Conservation (phyloP, 768 basidiomycete species). For the Phallus indusiatus region DNA sequence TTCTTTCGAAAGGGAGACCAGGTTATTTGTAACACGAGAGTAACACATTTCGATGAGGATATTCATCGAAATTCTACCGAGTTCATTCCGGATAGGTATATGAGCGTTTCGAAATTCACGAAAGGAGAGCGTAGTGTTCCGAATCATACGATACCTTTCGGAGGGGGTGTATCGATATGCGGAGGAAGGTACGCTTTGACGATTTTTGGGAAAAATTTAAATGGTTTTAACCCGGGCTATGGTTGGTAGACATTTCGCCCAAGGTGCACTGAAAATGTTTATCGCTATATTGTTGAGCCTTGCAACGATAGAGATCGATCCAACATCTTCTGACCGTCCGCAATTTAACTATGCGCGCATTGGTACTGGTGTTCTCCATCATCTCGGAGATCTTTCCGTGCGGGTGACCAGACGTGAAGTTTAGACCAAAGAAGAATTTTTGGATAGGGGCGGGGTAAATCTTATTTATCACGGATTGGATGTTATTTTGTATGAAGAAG, state of each 20-base stretch:
- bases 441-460: too few relatives aligned
- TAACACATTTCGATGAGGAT: slow-evolving; percentile 13
- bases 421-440: too few relatives aligned
- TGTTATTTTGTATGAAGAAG: too few relatives aligned
- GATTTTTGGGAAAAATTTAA: background rate
- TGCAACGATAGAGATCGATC: slow-evolving; percentile 11
- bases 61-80: slow-evolving; percentile 11
- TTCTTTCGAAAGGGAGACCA: slow-evolving; percentile 13
- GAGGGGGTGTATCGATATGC: slow-evolving; percentile 21
- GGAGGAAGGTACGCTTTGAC: slow-evolving; percentile 16
- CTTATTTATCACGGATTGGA: too few relatives aligned
- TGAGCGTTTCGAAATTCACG: slow-evolving; percentile 2
- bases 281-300: slow-evolving; percentile 13
- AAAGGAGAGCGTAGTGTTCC: slow-evolving; percentile 13
- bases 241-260: slow-evolving; percentile 15
- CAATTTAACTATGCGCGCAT: slow-evolving; percentile 8
- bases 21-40: slow-evolving; percentile 14
- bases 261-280: slow-evolving; percentile 15
- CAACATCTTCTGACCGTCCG: slow-evolving; percentile 9
- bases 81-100: slow-evolving; percentile 10
- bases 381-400: background rate
- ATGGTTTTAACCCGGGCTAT: background rate
- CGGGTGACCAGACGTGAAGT: slow-evolving; percentile 1
- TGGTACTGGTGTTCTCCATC: slow-evolving; percentile 12
- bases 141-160: slow-evolving; percentile 18